Evolutionary conservation across 2,329 filamentous ascomycete species (phyloP), one percentile per base, ranked within the genome.

Genomic region (Verticillium klebahnii): DNA sequence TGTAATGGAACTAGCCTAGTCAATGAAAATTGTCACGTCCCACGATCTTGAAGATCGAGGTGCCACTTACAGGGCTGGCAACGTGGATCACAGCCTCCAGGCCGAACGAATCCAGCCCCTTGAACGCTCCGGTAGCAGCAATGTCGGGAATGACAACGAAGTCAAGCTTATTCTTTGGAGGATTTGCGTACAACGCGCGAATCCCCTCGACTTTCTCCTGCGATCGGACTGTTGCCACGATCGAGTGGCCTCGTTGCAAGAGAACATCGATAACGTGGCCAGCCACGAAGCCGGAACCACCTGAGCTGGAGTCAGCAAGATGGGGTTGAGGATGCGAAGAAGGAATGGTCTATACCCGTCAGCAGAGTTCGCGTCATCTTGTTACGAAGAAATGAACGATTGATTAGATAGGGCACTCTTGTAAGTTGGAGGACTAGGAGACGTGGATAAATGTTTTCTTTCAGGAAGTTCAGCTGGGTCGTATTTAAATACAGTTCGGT

Each of bases 1-100:
- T 86, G 71, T 87, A 84, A 68, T 90, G 88, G 77, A 91, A 93
- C 0, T 91, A 90, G 56, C 93, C 89, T 56, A 84, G 87, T 68
- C 91, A 86, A 65, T 93, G 90, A 1, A 29, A 29, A 5, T 5
- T 5, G 29, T 29, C 29, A 6, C 29, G 29, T 6, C 6, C 29
- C 29, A 29, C 29, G 29, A 3, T 29, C 31, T 32, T 4, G 25
- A 14, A 19, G 5, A 32, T 19, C 9, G 7, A 15, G 12, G 19
- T 19, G 56, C 9, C 31, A 39, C 52, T 34, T 56, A 63, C 62
- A 14, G 62, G 62, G 29, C 62, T 63, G 29, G 59, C 62, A 17
- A 63, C 31, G 29, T 63, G 62, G n/a, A 61, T 52, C 45, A 61
- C 62, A 9, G 62, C 62, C 11, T 63, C 62, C 9, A 63, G 50